Evolutionary conservation across 108 stramenopile species (phyloP).

Genomic region (Cyclotella sp.): DNA sequence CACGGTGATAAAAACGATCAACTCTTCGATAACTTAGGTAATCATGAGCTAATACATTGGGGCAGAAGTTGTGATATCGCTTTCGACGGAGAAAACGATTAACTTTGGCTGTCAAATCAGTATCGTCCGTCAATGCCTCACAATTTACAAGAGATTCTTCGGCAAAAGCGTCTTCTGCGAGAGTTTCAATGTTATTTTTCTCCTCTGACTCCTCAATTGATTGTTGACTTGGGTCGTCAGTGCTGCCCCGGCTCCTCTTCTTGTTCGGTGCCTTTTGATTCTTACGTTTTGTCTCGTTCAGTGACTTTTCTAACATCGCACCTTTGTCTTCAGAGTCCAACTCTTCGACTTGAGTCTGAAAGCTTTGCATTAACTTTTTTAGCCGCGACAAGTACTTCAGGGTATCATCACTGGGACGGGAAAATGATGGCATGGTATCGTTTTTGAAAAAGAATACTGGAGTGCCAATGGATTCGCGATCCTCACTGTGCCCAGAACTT

Average conservation of each 20-base stretch:
- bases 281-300: conserved; percentile 53
- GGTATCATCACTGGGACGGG: conserved; percentile 39
- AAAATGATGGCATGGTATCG: conserved; percentile 5
- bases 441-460: conserved; percentile 3
- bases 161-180: neutral
- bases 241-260: conserved; percentile 17
- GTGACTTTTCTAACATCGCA: conserved; percentile 60
- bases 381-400: conserved; percentile 54
- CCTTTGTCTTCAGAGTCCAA: conserved; percentile 56
- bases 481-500: neutral
- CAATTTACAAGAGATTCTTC: neutral
- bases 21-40: conserved; percentile 70
- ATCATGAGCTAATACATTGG: conserved; percentile 71
- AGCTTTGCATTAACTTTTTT: conserved; percentile 73
- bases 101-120: conserved; percentile 4
- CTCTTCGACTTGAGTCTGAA: conserved; percentile 67
- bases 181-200: neutral
- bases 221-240: conserved; percentile 9
- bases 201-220: neutral
- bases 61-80: conserved; percentile 83
- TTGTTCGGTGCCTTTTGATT: conserved; percentile 29
- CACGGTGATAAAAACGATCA: conserved; percentile 79
- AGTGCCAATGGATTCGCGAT: neutral
- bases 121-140: neutral
- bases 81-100: conserved; percentile 39